Conservation (phyloP, 768 basidiomycete genomes). For the Termitomyces sp. region DNA sequence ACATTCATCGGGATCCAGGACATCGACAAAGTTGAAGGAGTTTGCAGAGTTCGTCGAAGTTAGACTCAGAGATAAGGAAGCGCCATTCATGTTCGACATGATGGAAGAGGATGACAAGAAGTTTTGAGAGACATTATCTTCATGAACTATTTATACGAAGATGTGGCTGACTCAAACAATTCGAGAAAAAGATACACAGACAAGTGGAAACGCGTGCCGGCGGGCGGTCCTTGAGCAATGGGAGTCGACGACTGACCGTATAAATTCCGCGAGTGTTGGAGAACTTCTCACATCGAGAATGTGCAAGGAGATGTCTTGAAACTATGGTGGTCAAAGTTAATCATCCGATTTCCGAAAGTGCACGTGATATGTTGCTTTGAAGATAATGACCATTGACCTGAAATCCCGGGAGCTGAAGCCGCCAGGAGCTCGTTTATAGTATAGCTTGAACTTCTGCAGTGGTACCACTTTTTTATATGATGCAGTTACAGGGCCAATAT, state of each 20-base stretch:
- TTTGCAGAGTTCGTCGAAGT: constrained; percentile 6
- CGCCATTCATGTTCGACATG: neutral
- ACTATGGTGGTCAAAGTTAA: neutral
- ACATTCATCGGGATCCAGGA: constrained; percentile 7
- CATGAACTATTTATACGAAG: constrained; percentile 1
- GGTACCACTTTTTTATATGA: too few relatives aligned
- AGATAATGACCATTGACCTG: neutral
- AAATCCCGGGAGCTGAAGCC: neutral
- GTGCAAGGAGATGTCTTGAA: neutral
- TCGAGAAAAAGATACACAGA: neutral
- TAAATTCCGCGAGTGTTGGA: neutral
- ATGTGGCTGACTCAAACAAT: neutral
- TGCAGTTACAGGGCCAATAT: too few relatives aligned
- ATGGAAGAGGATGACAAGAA: constrained; percentile 2
- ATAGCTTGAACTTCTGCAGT: neutral
- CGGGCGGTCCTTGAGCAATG: neutral
- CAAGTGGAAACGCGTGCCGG: neutral
- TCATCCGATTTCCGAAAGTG: too few relatives aligned
- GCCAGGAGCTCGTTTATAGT: too few relatives aligned
- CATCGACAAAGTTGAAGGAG: constrained; percentile 7
- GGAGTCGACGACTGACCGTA: neutral
- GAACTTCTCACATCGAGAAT: neutral
- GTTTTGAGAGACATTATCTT: neutral
- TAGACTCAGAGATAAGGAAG: neutral
- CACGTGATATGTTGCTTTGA: too few relatives aligned